Percentiles rank a stretch among this genome's conserved stretches.
Evolutionary conservation across 805 yeast genomes (phyloP).

Genomic region (Saccharomycopsis sp.): DNA sequence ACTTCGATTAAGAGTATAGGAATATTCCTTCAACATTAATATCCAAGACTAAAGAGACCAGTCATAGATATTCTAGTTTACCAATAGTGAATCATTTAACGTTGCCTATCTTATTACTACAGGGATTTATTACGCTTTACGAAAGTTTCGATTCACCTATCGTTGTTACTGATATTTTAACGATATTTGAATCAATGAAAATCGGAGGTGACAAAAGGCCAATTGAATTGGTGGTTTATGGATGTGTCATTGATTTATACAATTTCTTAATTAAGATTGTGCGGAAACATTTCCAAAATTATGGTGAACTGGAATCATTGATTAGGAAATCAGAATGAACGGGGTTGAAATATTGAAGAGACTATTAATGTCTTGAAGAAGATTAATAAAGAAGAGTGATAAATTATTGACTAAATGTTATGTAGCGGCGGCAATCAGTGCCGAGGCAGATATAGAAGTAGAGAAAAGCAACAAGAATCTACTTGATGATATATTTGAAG

Average conservation of each 20-base stretch:
- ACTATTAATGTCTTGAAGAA: slow-evolving; percentile 7
- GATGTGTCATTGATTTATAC: slow-evolving; percentile 13
- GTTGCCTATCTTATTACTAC: slow-evolving; percentile 2
- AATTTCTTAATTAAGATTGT: slow-evolving; percentile 12
- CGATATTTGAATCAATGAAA: slow-evolving; percentile 7
- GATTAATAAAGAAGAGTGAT: slow-evolving; percentile 8
- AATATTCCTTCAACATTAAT: too few relatives aligned
- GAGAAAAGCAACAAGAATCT: neutral
- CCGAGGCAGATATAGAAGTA: too few relatives aligned
- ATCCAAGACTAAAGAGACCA: too few relatives aligned
- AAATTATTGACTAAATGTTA: neutral
- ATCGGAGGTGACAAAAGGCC: neutral
- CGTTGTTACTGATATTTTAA: slow-evolving; percentile 6
- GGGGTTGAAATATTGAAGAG: slow-evolving; percentile 8
- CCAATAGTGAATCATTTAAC: slow-evolving; percentile 10
- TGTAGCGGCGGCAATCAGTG: too few relatives aligned
- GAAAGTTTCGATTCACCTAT: neutral
- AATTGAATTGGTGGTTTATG: slow-evolving; percentile 9
- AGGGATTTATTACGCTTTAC: slow-evolving; percentile 5
- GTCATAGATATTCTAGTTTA: too few relatives aligned
- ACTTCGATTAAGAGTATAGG: too few relatives aligned
- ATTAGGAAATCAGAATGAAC: slow-evolving; percentile 11
- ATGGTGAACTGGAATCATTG: slow-evolving; percentile 6
- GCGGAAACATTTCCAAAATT: slow-evolving; percentile 16
- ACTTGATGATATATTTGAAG: neutral